phyloP scores from a whole-genome alignment of 2,329 filamentous ascomycete species.

The Torrubiella hemipterigena region DNA sequence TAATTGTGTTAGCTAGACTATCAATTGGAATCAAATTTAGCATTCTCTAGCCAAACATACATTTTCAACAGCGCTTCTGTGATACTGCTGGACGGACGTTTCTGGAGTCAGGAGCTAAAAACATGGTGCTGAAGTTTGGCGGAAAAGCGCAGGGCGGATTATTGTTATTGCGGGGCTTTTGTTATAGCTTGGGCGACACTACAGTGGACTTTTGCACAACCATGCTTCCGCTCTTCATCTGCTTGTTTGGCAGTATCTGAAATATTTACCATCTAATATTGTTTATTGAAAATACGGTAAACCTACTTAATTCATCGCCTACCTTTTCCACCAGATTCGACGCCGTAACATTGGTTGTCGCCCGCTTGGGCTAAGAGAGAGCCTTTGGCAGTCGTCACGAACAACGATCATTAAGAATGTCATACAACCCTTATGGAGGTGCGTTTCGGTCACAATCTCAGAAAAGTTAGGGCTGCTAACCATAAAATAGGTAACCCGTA shows the following conservation, averaged over 20 bases:
- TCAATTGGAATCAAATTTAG: not conserved
- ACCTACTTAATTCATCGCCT: no score
- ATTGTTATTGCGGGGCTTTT: conserved; percentile 5
- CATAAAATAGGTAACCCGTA: conserved; percentile 40
- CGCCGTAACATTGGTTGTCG: no score
- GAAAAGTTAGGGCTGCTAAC: no score
- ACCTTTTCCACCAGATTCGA: not conserved
- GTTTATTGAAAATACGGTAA: no score
- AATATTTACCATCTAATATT: no score
- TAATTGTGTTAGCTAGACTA: conserved; percentile 1
- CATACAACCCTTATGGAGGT: conserved; percentile 52
- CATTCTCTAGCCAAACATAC: not conserved
- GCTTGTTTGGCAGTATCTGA: not conserved
- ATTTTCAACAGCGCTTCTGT: conserved; percentile 2
- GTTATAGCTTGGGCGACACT: conserved; percentile 2
- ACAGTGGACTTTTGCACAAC: no score
- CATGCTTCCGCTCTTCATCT: not conserved
- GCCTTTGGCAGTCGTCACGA: conserved; percentile 7
- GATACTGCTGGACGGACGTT: conserved; percentile 1
- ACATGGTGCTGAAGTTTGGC: no score
- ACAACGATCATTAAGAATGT: no score
- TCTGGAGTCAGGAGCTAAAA: conserved; percentile 1
- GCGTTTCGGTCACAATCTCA: conserved; percentile 10
- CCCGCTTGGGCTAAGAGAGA: no score
- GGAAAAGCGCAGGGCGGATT: conserved; percentile 3